These are phyloP conservation scores for Amphichorda felina DNA, from an alignment of 2,329 filamentous ascomycete species.

Conservation along the genomic window DNA sequence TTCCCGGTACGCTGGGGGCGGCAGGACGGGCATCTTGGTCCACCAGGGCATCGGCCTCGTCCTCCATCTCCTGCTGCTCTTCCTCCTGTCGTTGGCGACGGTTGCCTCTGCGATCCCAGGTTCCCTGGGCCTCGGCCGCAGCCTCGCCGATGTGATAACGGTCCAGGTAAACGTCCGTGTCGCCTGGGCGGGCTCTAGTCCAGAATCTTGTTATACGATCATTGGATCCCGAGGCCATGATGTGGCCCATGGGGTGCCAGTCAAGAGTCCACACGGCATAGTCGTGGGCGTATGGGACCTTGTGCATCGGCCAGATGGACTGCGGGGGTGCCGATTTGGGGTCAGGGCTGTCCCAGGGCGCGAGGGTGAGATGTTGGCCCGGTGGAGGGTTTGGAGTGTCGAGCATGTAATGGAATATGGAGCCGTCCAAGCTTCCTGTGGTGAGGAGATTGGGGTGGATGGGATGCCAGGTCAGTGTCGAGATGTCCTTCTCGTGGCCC, in stretches of 20 bases:
- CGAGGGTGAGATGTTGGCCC: slow-evolving; percentile 58
- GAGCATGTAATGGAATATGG: slow-evolving; percentile 87
- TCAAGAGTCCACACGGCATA: slow-evolving; percentile 96
- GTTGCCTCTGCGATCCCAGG: slow-evolving; percentile 72
- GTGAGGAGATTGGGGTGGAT: slow-evolving; percentile 81
- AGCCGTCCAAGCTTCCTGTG: slow-evolving; percentile 82
- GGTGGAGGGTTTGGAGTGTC: slow-evolving; percentile 83
- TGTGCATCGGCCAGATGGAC: slow-evolving; percentile 86
- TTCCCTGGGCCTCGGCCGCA: slow-evolving; percentile 89
- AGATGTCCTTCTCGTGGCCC: slow-evolving; percentile 93
- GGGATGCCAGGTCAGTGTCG: slow-evolving; percentile 86
- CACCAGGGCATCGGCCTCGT: slow-evolving; percentile 83
- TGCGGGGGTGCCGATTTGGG: slow-evolving; percentile 71
- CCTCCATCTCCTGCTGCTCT: slow-evolving; percentile 86
- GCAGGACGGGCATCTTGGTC: slow-evolving; percentile 60
- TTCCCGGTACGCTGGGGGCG: slow-evolving; percentile 20
- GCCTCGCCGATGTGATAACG: slow-evolving; percentile 92
- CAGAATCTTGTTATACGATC: slow-evolving; percentile 96
- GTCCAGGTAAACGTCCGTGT: slow-evolving; percentile 76
- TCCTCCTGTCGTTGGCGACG: slow-evolving; percentile 76
- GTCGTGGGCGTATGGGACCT: slow-evolving; percentile 77
- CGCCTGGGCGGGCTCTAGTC: slow-evolving; percentile 82
- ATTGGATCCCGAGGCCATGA: slow-evolving; percentile 90
- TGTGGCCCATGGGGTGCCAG: slow-evolving; percentile 94
- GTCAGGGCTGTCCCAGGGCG: slow-evolving; percentile 77